Percentiles rank a stretch among this genome's conserved stretches.
Conservation (phyloP, 441 rosid species). For the Adansonia grandidieri region DNA sequence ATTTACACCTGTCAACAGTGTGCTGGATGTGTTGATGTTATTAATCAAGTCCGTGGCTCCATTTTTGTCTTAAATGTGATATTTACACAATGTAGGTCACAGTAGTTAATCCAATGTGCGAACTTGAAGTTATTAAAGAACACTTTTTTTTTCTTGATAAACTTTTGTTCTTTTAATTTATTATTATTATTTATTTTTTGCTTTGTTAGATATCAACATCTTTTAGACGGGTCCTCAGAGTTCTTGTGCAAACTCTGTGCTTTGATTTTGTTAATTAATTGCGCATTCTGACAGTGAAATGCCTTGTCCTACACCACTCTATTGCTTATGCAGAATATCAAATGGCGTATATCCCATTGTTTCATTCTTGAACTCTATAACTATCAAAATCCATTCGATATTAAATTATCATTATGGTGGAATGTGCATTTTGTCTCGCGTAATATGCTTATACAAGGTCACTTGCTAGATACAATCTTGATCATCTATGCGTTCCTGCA, state of each 20-base stretch:
- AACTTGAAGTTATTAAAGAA: not conserved
- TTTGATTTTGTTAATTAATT: slow-evolving; percentile 4
- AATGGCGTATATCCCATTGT: not conserved
- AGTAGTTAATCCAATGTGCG: not conserved
- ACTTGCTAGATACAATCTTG: too few species aligned
- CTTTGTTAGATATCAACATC: slow-evolving; percentile 16
- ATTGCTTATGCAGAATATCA: not conserved
- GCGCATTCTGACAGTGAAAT: not conserved
- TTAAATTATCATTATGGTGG: not conserved
- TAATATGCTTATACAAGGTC: too few species aligned
- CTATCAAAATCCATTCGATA: not conserved
- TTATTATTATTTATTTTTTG: not conserved
- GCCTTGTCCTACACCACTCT: slow-evolving; percentile 5
- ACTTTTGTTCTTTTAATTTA: not conserved
- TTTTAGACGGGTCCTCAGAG: not conserved
- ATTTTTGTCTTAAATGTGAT: not conserved
- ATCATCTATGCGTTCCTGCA: too few species aligned
- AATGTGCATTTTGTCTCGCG: not conserved
- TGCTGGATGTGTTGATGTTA: slow-evolving; percentile 15
- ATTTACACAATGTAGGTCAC: not conserved
- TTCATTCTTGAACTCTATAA: slow-evolving; percentile 9
- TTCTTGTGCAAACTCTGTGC: not conserved
- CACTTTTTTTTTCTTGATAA: not conserved
- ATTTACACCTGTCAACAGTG: not conserved
- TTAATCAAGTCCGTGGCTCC: slow-evolving; percentile 2